Evolutionary conservation across 2,329 filamentous ascomycete species (phyloP).

Genomic region (Scedosporium minutisporum): DNA sequence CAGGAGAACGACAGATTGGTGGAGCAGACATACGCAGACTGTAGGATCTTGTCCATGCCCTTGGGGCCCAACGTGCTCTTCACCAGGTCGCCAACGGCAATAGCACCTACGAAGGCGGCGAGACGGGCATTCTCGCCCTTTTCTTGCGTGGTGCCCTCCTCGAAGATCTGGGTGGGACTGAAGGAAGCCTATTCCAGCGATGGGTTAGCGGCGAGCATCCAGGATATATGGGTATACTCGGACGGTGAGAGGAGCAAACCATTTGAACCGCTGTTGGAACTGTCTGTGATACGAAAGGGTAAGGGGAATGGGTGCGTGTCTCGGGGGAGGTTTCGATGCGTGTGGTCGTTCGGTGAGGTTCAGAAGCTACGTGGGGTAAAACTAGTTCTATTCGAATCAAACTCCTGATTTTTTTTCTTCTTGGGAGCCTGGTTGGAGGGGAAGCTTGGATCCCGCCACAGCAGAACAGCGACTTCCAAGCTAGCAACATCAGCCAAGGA

Average conservation of each 20-base stretch:
- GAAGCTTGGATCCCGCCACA: slow-evolving; percentile 3
- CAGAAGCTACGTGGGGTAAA: slow-evolving; percentile 4
- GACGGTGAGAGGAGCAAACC: not conserved
- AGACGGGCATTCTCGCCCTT: slow-evolving; percentile 99
- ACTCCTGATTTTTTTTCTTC: slow-evolving; percentile 3
- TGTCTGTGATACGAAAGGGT: not conserved
- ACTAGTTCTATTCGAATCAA: not conserved
- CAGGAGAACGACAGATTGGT: slow-evolving; percentile 6
- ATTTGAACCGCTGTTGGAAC: not conserved
- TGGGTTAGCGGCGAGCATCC: not conserved
- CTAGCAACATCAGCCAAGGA: not conserved
- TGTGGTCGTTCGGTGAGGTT: slow-evolving; percentile 1
- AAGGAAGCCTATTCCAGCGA: slow-evolving; percentile 33
- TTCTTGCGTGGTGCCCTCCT: slow-evolving; percentile 92
- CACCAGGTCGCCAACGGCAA: slow-evolving; percentile 92
- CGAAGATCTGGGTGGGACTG: slow-evolving; percentile 96
- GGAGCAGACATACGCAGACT: slow-evolving; percentile 83
- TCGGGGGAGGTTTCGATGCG: not conserved
- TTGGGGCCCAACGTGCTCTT: slow-evolving; percentile 97
- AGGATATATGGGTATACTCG: not conserved
- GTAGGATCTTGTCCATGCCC: slow-evolving; percentile 98
- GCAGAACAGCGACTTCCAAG: not conserved
- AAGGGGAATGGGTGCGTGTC: not conserved
- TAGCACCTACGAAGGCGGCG: slow-evolving; percentile 95
- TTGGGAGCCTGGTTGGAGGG: slow-evolving; percentile 4